Base-by-base conservation (phyloP, 2,329 filamentous ascomycete species). In the Catunica adiposa region DNA sequence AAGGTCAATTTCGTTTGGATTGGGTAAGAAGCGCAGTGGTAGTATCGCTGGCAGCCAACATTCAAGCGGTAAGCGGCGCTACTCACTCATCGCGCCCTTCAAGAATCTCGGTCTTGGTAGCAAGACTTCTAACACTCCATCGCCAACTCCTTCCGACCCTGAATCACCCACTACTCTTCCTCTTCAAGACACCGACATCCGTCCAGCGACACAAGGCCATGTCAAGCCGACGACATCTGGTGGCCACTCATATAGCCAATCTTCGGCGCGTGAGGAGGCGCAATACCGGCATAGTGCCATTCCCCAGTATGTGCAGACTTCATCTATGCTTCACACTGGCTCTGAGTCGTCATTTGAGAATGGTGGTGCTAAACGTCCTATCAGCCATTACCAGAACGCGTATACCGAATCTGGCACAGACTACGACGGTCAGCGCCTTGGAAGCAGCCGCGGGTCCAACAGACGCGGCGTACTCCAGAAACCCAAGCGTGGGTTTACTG, bases 401-500 rank as follows among this genome's bases (percentile, higher is more conserved):
- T 70, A 70, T 47, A 62, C 67, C 2, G 70, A 71, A 6, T 69
- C 70, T 0, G 37, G 34, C 11, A 73, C 73, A 53, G 68, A 66
- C 25, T 70, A 69, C 38, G 70, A 71, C 26, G 66, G 64, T 42
- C 70, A 69, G 48, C 68, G 69, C 51, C 61, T 69, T 3, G 65
- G 65, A 42, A 70, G 64, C 20, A 54, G 60, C 61, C 40, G 61
- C 58, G 61, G 60, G n/a, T 47, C 54, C 15, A 44, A 56, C 42
- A 25, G 50, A 15, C 74, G 65, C 14, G 79, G 77, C 34, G 80
- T 86, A 9, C 71, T 92, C 48, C 85, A 92, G 64, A 95, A 94
- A 71, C 84, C 82, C 67, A 89, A 90, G 69, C 81, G 89, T 61
- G 57, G 50, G 15, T 95, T 98, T 62, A 83, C 79, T 1, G 89